Evolutionary conservation across 2,329 filamentous ascomycete species (phyloP).

Genomic region (Xylariaceae sp.): DNA sequence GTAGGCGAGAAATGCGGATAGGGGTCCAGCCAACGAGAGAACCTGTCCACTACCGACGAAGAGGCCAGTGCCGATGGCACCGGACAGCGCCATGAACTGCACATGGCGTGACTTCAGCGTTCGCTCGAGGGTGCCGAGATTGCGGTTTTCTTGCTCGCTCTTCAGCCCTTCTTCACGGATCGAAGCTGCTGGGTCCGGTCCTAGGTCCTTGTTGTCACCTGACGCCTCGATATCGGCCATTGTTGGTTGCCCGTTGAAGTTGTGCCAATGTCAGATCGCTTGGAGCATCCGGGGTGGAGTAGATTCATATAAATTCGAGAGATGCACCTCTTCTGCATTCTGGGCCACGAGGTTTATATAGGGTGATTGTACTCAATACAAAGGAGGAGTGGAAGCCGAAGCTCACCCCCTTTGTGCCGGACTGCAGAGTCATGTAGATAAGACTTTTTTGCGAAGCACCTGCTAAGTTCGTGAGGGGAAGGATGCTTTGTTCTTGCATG

Average conservation of each 20-base stretch:
- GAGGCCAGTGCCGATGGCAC: slow-evolving; percentile 42
- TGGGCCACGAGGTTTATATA: neutral
- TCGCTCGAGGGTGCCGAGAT: slow-evolving; percentile 35
- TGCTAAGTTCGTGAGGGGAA: slow-evolving; percentile 5
- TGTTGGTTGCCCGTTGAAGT: neutral
- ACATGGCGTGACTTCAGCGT: slow-evolving; percentile 37
- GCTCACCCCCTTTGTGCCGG: neutral
- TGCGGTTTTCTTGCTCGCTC: slow-evolving; percentile 27
- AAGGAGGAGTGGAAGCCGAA: neutral
- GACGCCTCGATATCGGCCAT: slow-evolving; percentile 27
- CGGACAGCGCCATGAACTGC: slow-evolving; percentile 46
- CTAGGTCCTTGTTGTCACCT: slow-evolving; percentile 11
- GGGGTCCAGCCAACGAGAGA: slow-evolving; percentile 39
- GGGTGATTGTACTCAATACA: neutral
- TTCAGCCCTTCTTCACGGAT: slow-evolving; percentile 23
- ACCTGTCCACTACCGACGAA: slow-evolving; percentile 42
- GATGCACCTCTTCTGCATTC: neutral
- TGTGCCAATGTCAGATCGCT: neutral
- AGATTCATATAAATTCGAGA: too few relatives aligned
- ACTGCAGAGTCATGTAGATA: neutral
- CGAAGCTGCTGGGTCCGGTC: slow-evolving; percentile 6
- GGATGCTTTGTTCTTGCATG: neutral
- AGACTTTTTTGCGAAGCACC: neutral
- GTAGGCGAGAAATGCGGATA: slow-evolving; percentile 40
- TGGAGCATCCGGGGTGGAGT: neutral